A percentile compares a stretch with the other conserved stretches of the same genome.
These are phyloP conservation scores for Pseudocercospora macadamiae DNA, from an alignment of 2,329 filamentous ascomycete genomes.

Conservation along the genomic window DNA sequence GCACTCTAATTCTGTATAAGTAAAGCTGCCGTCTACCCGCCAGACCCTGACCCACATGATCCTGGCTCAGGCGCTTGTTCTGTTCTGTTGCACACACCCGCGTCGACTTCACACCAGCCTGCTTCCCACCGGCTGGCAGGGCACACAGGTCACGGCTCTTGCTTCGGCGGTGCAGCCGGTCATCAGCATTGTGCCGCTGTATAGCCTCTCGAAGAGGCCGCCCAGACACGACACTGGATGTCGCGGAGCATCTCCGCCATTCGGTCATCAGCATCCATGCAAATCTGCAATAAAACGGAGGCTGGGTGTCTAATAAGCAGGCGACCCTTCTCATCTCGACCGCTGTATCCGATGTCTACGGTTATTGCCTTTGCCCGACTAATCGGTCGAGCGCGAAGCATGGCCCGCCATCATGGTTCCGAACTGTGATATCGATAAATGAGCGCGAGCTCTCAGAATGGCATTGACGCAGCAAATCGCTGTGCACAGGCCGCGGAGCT, in stretches of 20 bases:
- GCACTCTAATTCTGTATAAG: too few species aligned
- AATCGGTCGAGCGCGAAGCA: background rate
- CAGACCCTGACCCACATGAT: background rate
- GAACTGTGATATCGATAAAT: conserved; percentile 1
- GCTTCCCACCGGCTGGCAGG: background rate
- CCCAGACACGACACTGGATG: background rate
- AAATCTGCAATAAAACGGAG: conserved; percentile 2
- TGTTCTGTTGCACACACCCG: conserved; percentile 2
- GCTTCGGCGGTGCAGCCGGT: background rate
- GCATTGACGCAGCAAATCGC: background rate
- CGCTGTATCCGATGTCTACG: conserved; percentile 7
- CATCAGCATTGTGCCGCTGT: background rate
- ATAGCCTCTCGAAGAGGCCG: background rate
- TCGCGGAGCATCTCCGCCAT: conserved; percentile 4
- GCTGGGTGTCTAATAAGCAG: conserved; percentile 6
- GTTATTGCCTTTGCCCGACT: background rate
- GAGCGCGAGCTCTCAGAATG: background rate
- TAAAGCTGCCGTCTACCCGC: too few species aligned
- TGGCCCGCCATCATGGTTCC: conserved; percentile 11
- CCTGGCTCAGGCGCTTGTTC: background rate
- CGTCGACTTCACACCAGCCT: background rate
- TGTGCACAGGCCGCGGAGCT: conserved; percentile 4
- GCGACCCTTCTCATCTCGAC: conserved; percentile 8
- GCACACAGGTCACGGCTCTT: background rate
- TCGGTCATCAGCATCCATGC: conserved; percentile 15